Evolutionary conservation across 371 early-diverging fungal genomes (phyloP).

Genomic region (Umbelopsis sp.): DNA sequence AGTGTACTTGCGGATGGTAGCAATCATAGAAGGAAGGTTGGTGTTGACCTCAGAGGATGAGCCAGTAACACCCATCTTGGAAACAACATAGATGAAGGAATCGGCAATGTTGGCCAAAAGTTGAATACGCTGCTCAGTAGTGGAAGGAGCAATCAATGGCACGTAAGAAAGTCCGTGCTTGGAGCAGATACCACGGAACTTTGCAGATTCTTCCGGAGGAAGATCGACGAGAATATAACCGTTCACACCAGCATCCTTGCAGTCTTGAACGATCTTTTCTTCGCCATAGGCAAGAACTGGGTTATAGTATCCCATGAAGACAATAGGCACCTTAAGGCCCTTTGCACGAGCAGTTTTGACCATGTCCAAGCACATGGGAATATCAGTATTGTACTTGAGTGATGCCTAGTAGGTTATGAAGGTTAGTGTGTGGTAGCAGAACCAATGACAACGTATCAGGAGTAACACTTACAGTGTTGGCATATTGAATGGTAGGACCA

Average conservation of each 20-base stretch:
- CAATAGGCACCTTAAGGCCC: constrained; percentile 89
- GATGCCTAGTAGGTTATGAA: constrained; percentile 58
- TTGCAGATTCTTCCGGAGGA: constrained; percentile 93
- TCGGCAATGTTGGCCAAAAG: constrained; percentile 81
- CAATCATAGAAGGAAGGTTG: constrained; percentile 74
- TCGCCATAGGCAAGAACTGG: constrained; percentile 94
- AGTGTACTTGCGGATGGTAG: constrained; percentile 78
- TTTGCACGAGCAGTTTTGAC: constrained; percentile 80
- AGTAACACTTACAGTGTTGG: constrained; percentile 70
- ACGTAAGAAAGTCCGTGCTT: constrained; percentile 86
- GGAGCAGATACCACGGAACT: constrained; percentile 77
- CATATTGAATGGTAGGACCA: constrained; percentile 95
- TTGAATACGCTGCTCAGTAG: constrained; percentile 82
- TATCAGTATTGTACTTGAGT: constrained; percentile 76
- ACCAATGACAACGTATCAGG: neutral
- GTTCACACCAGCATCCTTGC: constrained; percentile 83
- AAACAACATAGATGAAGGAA: constrained; percentile 95
- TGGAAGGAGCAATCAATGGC: constrained; percentile 94
- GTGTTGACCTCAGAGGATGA: constrained; percentile 62
- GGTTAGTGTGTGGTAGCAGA: neutral
- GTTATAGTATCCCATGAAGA: constrained; percentile 99
- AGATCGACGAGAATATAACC: constrained; percentile 98
- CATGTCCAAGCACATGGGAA: constrained; percentile 78
- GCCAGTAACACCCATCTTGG: constrained; percentile 94
- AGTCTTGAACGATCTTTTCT: constrained; percentile 77